Base-by-base conservation (phyloP, 768 basidiomycete genomes). In the Mrakia blollopis region DNA sequence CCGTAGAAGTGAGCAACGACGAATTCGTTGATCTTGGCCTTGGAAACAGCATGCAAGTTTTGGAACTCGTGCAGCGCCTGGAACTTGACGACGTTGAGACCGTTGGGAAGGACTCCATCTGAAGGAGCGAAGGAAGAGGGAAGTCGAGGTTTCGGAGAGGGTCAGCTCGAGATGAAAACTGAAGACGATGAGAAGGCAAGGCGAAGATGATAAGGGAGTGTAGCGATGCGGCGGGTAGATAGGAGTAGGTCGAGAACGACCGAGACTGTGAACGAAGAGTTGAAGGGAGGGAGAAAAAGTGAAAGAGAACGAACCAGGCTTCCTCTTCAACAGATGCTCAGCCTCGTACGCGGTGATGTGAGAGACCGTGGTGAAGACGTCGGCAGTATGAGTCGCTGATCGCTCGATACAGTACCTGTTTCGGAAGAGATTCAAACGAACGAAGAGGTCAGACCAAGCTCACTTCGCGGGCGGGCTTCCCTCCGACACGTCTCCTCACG, bases 11-110 rank as follows among this genome's bases (percentile, higher is more conserved):
- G 97, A 21, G 97, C 97, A 60, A 94, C 88, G 68, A 98, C 88
- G 79, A 99, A 99, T 81, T 99, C 97, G 85, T 98, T 91, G 82
- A 99, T 98, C 86, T 99, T 99, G n/a, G 90, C 90, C 84, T 98
- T 99, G 73, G 91, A 87, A 1, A 89, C 90, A 0, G 93, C 89
- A 81, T 99, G 97, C 75, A 97, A 83, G 83, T 98, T 98, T 83
- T 94, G 94, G 86, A 98, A 98, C 83, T 99, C 97, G 87, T 98
- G 97, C 91, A 98, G 98, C 16, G 97, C 96, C 80, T 94, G 92
- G 85, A 98, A 99, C 84, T 99, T 99, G 87, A 93, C 90, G 78
- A 99, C 97, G 80, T 98, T 99, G 78, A 99, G 87, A 47, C 97
- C 97, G 82, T 99, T 99, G 1, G 97, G 97, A 0, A 98, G 87